These are phyloP conservation scores for Setomelanomma holmii DNA, from an alignment of 2,329 filamentous ascomycete genomes.

Conservation along the genomic window DNA sequence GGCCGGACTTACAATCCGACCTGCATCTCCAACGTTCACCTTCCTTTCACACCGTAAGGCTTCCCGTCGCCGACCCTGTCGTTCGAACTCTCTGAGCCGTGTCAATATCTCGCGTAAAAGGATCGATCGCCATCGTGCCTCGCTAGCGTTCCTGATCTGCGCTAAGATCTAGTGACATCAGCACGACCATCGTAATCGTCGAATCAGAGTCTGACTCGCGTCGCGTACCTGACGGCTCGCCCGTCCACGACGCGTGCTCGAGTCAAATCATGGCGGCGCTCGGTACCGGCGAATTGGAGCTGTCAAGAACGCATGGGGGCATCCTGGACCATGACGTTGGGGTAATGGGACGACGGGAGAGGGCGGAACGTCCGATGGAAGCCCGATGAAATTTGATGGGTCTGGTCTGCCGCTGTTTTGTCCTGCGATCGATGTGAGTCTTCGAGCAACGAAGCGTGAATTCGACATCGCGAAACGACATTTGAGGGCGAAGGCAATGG, in stretches of 20 bases:
- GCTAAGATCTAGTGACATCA: conserved; percentile 17
- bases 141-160: conserved; percentile 2
- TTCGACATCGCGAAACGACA: too few species aligned
- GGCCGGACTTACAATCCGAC: not conserved
- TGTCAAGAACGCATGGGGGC: not conserved
- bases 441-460: too few species aligned
- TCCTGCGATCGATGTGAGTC: not conserved
- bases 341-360: not conserved
- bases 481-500: conserved; percentile 19
- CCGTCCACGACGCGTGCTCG: not conserved
- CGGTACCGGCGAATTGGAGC: not conserved
- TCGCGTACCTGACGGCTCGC: conserved; percentile 9
- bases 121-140: not conserved
- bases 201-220: conserved; percentile 1
- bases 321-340: conserved; percentile 1
- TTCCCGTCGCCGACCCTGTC: not conserved
- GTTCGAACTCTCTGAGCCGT: not conserved
- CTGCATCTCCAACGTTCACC: not conserved
- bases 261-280: not conserved
- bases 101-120: not conserved
- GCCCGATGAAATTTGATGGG: not conserved
- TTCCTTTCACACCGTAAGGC: not conserved
- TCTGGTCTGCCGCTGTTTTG: not conserved
- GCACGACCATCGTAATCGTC: not conserved
- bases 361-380: not conserved